Evolutionary conservation across 2,329 filamentous ascomycete genomes (phyloP).

Genomic region (Cercospora sp.): DNA sequence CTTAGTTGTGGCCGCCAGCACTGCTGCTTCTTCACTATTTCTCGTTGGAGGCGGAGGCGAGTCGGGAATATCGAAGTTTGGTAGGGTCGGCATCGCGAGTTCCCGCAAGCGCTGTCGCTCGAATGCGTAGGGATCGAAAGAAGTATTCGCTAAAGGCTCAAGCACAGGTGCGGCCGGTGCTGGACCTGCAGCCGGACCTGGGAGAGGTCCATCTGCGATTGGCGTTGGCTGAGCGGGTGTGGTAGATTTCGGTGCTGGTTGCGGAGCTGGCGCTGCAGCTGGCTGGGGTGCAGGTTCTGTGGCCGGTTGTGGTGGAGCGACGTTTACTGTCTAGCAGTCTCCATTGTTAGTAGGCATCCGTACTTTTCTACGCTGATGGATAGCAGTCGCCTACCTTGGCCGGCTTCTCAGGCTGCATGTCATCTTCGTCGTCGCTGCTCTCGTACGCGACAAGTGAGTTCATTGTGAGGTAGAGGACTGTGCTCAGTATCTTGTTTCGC

Average conservation of each 20-base stretch:
- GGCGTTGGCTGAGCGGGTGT: not conserved
- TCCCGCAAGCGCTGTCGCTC: constrained; percentile 65
- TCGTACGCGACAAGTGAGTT: constrained; percentile 46
- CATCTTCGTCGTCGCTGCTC: constrained; percentile 50
- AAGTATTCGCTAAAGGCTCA: constrained; percentile 24
- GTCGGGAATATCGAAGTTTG: constrained; percentile 72
- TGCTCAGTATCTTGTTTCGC: not conserved
- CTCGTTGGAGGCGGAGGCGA: constrained; percentile 61
- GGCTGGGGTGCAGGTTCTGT: not conserved
- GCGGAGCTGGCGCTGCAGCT: not conserved
- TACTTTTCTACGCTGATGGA: constrained; percentile 29
- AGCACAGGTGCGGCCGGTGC: constrained; percentile 1
- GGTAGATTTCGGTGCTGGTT: not conserved
- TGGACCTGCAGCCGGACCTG: constrained; percentile 19
- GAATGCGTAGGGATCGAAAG: constrained; percentile 66
- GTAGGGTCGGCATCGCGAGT: constrained; percentile 70
- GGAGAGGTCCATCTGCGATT: constrained; percentile 10
- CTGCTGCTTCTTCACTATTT: constrained; percentile 33
- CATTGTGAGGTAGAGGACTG: constrained; percentile 23
- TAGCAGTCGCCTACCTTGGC: constrained; percentile 44
- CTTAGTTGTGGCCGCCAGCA: constrained; percentile 50
- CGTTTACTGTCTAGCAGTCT: constrained; percentile 33
- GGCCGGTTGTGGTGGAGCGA: not conserved
- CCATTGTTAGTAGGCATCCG: constrained; percentile 50
- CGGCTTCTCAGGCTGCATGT: constrained; percentile 31